Percentiles rank a stretch among this genome's conserved stretches.
phyloP scores from a whole-genome alignment of 1,139 yeast species.

The Kurtzmaniella quercitrusa region DNA sequence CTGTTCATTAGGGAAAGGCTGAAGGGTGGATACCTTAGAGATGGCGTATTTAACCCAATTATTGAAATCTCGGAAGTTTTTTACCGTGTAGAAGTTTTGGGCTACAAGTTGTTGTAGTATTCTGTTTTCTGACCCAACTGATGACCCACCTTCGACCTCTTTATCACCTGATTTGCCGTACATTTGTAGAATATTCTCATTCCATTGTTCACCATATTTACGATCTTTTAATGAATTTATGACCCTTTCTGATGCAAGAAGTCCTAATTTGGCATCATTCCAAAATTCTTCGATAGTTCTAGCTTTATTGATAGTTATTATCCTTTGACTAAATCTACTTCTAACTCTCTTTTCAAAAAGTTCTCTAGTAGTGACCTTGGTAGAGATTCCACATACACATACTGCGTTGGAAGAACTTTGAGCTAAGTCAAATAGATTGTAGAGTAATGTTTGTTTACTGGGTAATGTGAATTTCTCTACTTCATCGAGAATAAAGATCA shows the following conservation, averaged over 20 bases:
- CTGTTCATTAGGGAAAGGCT: constrained; percentile 31
- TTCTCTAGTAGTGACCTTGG: constrained; percentile 73
- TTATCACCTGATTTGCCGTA: neutral
- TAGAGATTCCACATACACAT: constrained; percentile 75
- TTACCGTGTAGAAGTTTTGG: constrained; percentile 54
- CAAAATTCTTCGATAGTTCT: constrained; percentile 41
- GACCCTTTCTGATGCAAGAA: constrained; percentile 20
- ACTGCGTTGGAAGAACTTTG: constrained; percentile 75
- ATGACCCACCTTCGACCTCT: neutral
- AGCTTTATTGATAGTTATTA: constrained; percentile 57
- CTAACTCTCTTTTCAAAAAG: constrained; percentile 86
- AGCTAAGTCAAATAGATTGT: constrained; percentile 81
- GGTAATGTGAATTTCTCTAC: constrained; percentile 73
- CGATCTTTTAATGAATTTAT: constrained; percentile 14
- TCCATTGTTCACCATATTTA: constrained; percentile 45
- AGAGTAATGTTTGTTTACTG: constrained; percentile 75
- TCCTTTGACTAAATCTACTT: constrained; percentile 81
- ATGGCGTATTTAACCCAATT: constrained; percentile 48
- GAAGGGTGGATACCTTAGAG: constrained; percentile 18
- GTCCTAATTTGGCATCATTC: constrained; percentile 23
- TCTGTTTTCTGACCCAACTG: neutral
- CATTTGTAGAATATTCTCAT: constrained; percentile 19
- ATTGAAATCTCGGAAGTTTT: constrained; percentile 54
- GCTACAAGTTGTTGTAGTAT: constrained; percentile 22
- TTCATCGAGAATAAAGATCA: constrained; percentile 79